Conservation (phyloP, 305 asterid genomes). For the Rubia tinctorum region DNA sequence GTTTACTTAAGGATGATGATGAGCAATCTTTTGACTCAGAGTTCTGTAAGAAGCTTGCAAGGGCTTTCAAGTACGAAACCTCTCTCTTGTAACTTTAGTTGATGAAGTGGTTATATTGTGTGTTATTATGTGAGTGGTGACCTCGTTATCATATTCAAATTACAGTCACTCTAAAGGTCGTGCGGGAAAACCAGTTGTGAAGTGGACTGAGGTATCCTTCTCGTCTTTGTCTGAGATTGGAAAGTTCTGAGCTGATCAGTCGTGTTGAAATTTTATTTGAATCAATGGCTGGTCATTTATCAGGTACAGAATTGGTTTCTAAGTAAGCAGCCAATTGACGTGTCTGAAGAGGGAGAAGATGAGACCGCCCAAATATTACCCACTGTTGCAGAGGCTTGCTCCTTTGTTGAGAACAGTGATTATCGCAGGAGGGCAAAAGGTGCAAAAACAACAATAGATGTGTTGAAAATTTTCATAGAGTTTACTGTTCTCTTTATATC, state of each 20-base stretch:
- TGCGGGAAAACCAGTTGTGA: constrained; percentile 67
- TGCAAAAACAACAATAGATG: constrained; percentile 1
- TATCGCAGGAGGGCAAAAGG: constrained; percentile 21
- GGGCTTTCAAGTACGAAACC: constrained; percentile 55
- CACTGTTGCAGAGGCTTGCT: constrained; percentile 16
- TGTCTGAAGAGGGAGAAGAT: too few species aligned
- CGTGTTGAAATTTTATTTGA: constrained; percentile 15
- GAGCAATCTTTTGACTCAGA: constrained; percentile 42
- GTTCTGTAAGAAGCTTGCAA: constrained; percentile 65
- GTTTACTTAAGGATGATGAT: constrained; percentile 29
- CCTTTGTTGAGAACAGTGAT: not conserved
- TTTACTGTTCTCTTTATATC: not conserved
- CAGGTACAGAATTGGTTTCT: too few species aligned
- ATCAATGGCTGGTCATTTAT: not conserved
- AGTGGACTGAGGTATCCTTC: constrained; percentile 65
- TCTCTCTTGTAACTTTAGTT: constrained; percentile 11
- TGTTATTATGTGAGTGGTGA: not conserved
- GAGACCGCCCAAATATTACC: constrained; percentile 20
- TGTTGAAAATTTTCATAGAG: not conserved
- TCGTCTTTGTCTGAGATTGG: constrained; percentile 15
- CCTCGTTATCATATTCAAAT: constrained; percentile 14
- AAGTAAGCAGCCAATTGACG: too few species aligned
- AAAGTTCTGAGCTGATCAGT: not conserved
- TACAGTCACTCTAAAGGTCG: constrained; percentile 65
- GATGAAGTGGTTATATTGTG: constrained; percentile 9